Evolutionary conservation across 2,329 filamentous ascomycete species (phyloP), one percentile per base, ranked within the genome.

Genomic region (Fusarium subtropicale): DNA sequence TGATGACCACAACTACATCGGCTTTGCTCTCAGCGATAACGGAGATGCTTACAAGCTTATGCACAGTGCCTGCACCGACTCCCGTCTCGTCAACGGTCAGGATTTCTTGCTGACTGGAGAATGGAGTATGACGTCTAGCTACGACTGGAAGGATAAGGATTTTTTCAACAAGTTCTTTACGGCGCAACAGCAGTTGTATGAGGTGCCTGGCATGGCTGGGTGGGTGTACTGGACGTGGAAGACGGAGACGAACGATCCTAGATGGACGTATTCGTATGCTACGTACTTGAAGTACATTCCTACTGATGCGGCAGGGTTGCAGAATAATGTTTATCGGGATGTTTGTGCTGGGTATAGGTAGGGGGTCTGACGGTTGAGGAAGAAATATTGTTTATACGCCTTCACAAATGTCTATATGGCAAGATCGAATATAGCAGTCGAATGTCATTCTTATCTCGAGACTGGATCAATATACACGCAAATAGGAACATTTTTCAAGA

Each of bases 161-260:
- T 71, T 71, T 16, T 71, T 71, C 0, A 68, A 41, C 13, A 68
- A 71, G 13, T 71, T 64, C 20, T 71, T 71, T 12, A 65, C 68
- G 0, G 68, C 68, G 24, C 67, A 71, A 50, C 68, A 71, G 36
- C 68, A 71, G 44, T 20, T 68, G 1, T 71, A 71, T 13, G 64
- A 71, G 50, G 55, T 55, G 39, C 68, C 67, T 1, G 68, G 67
- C 1, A 71, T 71, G 64, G n/a, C 50, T 3, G 67, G 63, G 1
- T 71, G 64, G 68, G 51, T 71, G 2, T 71, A 61, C 38, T 71
- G 68, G 68, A 65, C 67, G 3, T 71, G 68, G 68, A 71, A 71
- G 34, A 71, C 68, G 2, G 64, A 71, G 53, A 24, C 56, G 11
- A 39, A 68, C 26, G 68, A 71, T 22, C 67, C 68, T 0, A 41